Conservation (phyloP, 805 yeast species). For the Pichia manshurica region DNA sequence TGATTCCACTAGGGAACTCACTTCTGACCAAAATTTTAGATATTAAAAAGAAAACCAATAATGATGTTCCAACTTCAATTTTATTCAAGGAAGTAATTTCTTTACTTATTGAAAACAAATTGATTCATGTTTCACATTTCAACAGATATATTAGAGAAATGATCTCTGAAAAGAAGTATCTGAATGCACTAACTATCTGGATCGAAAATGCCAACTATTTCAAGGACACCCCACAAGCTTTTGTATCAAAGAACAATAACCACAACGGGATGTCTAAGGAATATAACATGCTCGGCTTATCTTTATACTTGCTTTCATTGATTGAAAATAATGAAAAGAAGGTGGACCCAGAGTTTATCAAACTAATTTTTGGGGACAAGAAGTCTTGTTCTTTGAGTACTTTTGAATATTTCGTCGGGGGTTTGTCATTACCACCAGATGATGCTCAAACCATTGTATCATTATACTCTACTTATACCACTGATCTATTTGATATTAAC, state of each 20-base stretch:
- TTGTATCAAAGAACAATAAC: not conserved
- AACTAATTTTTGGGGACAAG: conserved; percentile 13
- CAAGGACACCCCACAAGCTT: conserved; percentile 17
- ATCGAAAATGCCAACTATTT: conserved; percentile 25
- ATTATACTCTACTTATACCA: conserved; percentile 7
- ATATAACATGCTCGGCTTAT: conserved; percentile 16
- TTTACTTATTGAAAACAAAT: conserved; percentile 15
- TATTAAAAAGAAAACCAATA: conserved; percentile 11
- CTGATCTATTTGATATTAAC: conserved; percentile 27
- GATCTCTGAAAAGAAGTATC: conserved; percentile 20
- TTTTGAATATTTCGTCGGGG: conserved; percentile 1
- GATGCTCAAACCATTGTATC: conserved; percentile 7
- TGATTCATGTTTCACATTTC: conserved; percentile 26
- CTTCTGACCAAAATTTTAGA: conserved; percentile 8
- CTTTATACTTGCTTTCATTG: conserved; percentile 19
- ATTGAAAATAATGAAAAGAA: conserved; percentile 11
- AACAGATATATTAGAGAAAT: conserved; percentile 21
- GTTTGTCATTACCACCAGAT: conserved; percentile 7
- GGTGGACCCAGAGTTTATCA: conserved; percentile 22
- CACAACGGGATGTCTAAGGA: not conserved
- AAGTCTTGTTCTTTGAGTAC: not conserved
- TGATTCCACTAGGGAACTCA: conserved; percentile 8
- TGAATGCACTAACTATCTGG: conserved; percentile 28
- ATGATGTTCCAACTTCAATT: conserved; percentile 21
- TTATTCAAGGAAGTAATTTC: conserved; percentile 20